Base-by-base conservation (phyloP, 23 red algal genomes). In the Chondrus crispus region DNA sequence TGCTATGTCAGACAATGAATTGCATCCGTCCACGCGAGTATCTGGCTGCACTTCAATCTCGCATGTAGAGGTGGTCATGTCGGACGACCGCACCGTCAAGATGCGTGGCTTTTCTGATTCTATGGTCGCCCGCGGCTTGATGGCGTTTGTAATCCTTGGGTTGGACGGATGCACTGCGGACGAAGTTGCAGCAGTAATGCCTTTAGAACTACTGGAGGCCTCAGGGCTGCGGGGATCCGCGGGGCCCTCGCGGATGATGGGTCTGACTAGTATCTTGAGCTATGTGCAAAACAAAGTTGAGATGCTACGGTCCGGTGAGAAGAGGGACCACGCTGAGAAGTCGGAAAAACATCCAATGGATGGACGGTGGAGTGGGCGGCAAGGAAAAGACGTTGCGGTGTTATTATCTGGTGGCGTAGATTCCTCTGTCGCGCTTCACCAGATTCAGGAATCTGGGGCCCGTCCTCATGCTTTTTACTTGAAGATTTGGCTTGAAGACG, bases 401-500 rank as follows among this genome's bases (percentile, higher is more conserved):
- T 73, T 98, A 33, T 82, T 98, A 32, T 98, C 97, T 4, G 97
- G 97, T 14, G 97, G 97, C 12, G 97, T 98, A 16, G 97, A 98
- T 55, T 95, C 93, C 24, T 95, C 97, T 22, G 97, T 98, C 1
- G 93, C 97, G 0, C 71, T 98, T 84, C 87, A 85, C 49, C 45
- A 57, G 38, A 53, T 91, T n/a, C 70, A 91, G 6, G 97, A 98
- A 48, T 64, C 63, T 69, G 97, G 97, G 9, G 88, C 83, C 77
- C 38, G 55, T 49, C 62, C 79, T 44, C 74, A 79, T 35, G 89
- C 97, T 4, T 98, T 96, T 75, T 98, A 98, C 70, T 55, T 98
- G 33, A 95, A 96, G 51, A 96, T 98, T 33, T 98, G 97, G 97
- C 85, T 98, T 52, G 93, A 96, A 47, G 97, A 98, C 79, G 97